Percentiles rank a stretch among this genome's conserved stretches.
Evolutionary conservation across 2,329 filamentous ascomycete species (phyloP).

Genomic region (Claviceps purpurea): DNA sequence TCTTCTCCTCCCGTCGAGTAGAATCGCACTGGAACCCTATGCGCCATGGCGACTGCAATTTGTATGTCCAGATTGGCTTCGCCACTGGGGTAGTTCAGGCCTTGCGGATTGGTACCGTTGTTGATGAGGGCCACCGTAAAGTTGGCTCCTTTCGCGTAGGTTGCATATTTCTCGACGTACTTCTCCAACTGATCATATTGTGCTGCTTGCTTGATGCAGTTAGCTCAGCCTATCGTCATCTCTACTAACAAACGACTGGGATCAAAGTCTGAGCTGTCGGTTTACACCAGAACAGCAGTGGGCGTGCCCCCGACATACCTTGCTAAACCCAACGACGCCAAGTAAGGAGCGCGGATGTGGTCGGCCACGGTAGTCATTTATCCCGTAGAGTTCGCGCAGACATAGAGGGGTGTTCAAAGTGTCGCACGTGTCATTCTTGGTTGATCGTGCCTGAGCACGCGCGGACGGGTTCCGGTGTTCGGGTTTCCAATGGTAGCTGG

Average conservation of each 20-base stretch:
- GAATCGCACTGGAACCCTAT: conserved; percentile 21
- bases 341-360: conserved; percentile 48
- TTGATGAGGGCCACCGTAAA: conserved; percentile 47
- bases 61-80: conserved; percentile 27
- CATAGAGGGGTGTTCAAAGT: conserved; percentile 29
- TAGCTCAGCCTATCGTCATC: background rate
- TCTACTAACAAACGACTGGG: too few relatives aligned
- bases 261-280: too few relatives aligned
- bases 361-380: conserved; percentile 33
- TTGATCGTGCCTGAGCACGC: background rate
- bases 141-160: conserved; percentile 34
- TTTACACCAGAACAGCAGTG: too few relatives aligned
- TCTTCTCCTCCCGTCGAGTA: conserved; percentile 19
- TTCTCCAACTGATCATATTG: conserved; percentile 39
- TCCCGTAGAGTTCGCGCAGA: conserved; percentile 29
- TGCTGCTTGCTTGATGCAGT: conserved; percentile 29
- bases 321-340: conserved; percentile 40
- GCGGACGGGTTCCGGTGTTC: background rate
- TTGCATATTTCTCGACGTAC: conserved; percentile 42
- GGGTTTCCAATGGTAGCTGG: background rate
- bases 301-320: conserved; percentile 13
- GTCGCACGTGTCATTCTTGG: conserved; percentile 19
- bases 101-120: conserved; percentile 38
- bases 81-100: conserved; percentile 14
- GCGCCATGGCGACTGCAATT: conserved; percentile 20